phyloP scores from a whole-genome alignment of 1,284 basidiomycete species.

The Melampsora americana region DNA sequence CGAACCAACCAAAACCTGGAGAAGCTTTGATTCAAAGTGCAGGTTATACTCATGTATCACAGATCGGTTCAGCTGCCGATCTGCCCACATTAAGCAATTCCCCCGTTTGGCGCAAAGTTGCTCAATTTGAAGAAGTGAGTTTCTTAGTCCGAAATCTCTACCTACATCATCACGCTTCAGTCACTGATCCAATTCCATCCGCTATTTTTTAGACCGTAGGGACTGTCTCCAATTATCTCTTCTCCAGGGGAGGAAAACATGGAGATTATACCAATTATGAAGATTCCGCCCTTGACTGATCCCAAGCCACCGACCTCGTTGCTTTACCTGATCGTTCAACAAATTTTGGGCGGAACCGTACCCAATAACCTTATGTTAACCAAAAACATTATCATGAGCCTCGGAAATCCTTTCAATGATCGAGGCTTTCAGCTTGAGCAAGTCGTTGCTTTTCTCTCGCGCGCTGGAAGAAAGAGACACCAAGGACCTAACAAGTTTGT shows the following conservation, averaged over 20 bases:
- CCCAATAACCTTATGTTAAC: conserved; percentile 15
- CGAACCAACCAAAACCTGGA: conserved; percentile 15
- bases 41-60: conserved; percentile 40
- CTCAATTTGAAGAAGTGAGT: conserved; percentile 32
- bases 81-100: conserved; percentile 15
- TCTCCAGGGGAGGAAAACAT: conserved; percentile 16
- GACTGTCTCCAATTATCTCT: conserved; percentile 37
- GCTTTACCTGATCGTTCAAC: conserved; percentile 31
- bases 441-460: conserved; percentile 22
- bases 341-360: conserved; percentile 24
- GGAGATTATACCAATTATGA: conserved; percentile 24
- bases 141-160: not conserved
- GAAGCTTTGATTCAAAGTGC: conserved; percentile 36
- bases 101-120: conserved; percentile 26
- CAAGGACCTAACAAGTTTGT: conserved; percentile 34
- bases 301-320: conserved; percentile 22
- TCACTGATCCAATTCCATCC: not conserved
- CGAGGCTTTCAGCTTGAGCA: conserved; percentile 33
- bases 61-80: conserved; percentile 39
- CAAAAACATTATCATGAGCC: conserved; percentile 10
- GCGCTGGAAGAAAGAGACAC: conserved; percentile 18
- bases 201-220: conserved; percentile 12
- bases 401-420: conserved; percentile 30
- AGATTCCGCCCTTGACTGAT: conserved; percentile 9
- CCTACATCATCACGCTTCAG: not conserved